Evolutionary conservation across 225 moss, liverwort and hornwort genomes (phyloP).

Genomic region (Thuidium tamariscinum): DNA sequence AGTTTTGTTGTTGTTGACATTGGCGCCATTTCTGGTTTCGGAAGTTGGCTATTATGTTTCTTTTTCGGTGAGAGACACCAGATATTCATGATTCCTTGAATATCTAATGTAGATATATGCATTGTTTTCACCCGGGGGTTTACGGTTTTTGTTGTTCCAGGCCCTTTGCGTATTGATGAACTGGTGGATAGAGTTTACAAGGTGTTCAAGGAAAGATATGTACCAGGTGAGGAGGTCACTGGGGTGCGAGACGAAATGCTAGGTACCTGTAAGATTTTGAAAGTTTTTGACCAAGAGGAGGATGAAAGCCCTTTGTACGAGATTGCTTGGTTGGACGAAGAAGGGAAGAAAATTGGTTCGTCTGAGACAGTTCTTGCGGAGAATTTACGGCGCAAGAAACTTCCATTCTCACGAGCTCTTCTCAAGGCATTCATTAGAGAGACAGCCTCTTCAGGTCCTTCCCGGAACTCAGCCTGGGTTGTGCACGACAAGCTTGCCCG

Average conservation of each 20-base stretch:
- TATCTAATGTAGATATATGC: not conserved
- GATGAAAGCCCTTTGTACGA: conserved; percentile 65
- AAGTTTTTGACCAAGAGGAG: conserved; percentile 55
- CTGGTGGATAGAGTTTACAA: conserved; percentile 95
- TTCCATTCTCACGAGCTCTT: conserved; percentile 78
- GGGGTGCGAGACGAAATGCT: conserved; percentile 62
- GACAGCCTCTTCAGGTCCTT: conserved; percentile 63
- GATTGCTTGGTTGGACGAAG: conserved; percentile 84
- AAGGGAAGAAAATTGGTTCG: conserved; percentile 56
- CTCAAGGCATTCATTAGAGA: conserved; percentile 89
- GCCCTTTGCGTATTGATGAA: conserved; percentile 85
- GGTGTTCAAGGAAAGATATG: conserved; percentile 80
- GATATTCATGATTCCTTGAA: not conserved
- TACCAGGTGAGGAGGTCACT: conserved; percentile 68
- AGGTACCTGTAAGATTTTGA: conserved; percentile 63
- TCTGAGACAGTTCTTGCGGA: conserved; percentile 39
- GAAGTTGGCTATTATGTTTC: not conserved
- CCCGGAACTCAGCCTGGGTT: conserved; percentile 73
- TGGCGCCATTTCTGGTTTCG: not conserved
- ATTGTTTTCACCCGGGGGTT: not conserved
- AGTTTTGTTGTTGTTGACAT: conserved; percentile 7
- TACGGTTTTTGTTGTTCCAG: conserved; percentile 27
- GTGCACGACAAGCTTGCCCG: conserved; percentile 87
- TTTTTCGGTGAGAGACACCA: not conserved
- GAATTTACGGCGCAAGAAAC: conserved; percentile 68